These are phyloP conservation scores for Dryas drummondii DNA, from an alignment of 306 rosid species.

Conservation along the genomic window DNA sequence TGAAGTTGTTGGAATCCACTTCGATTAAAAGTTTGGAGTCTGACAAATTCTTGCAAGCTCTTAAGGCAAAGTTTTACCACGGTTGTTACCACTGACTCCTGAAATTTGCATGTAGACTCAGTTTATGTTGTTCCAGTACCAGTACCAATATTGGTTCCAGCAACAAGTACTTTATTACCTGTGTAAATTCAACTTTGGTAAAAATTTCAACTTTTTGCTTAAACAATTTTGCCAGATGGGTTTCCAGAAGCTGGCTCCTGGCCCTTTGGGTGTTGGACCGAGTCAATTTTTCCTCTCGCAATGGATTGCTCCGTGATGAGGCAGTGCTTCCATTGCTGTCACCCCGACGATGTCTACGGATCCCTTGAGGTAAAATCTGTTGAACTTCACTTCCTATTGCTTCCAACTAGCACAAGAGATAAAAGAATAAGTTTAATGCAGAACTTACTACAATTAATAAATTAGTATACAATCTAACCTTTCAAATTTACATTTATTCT, in stretches of 20 bases:
- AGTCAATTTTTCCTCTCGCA: slow-evolving; percentile 72
- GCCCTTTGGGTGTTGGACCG: slow-evolving; percentile 80
- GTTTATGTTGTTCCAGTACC: slow-evolving; percentile 26
- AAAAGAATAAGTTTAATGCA: slow-evolving; percentile 8
- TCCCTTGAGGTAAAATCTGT: slow-evolving; percentile 78
- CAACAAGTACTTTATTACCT: slow-evolving; percentile 53
- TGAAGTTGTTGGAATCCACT: slow-evolving; percentile 99
- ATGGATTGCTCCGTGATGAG: slow-evolving; percentile 88
- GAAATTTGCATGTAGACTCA: slow-evolving; percentile 36
- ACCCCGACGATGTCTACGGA: slow-evolving; percentile 66
- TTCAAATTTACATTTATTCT: slow-evolving; percentile 14
- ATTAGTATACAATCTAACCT: background rate
- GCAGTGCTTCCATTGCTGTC: slow-evolving; percentile 86
- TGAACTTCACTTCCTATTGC: slow-evolving; percentile 63
- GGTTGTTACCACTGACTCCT: slow-evolving; percentile 84
- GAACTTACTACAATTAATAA: background rate
- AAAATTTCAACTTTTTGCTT: slow-evolving; percentile 94
- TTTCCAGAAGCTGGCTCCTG: slow-evolving; percentile 93
- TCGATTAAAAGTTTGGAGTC: slow-evolving; percentile 83
- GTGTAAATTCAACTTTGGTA: slow-evolving; percentile 86
- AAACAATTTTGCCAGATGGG: slow-evolving; percentile 92
- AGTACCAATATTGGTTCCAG: slow-evolving; percentile 12
- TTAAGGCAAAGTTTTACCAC: slow-evolving; percentile 83
- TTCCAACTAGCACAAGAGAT: slow-evolving; percentile 61
- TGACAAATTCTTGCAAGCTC: slow-evolving; percentile 83